Conservation (phyloP, 176 grass and related monocot genomes). For the Hsuehochloa calcarea region DNA sequence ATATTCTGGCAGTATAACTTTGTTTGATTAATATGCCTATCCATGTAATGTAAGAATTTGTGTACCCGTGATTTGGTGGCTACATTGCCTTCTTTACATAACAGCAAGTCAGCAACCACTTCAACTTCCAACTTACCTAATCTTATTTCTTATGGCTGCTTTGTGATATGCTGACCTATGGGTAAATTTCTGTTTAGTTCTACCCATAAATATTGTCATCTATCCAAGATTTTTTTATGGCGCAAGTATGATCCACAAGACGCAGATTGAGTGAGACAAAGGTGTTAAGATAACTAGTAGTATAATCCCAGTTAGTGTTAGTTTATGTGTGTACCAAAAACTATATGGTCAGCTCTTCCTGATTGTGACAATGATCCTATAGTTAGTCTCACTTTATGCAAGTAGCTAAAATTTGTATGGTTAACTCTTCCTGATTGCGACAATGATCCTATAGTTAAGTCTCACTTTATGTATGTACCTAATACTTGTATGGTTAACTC, state of each 20-base stretch:
- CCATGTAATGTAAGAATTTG: not conserved
- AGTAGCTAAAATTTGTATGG: not conserved
- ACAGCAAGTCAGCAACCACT: not conserved
- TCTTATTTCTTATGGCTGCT: not conserved
- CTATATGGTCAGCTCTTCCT: not conserved
- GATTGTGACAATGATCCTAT: not conserved
- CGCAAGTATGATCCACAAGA: not conserved
- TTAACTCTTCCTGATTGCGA: not conserved
- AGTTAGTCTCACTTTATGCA: not conserved
- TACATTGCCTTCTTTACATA: not conserved
- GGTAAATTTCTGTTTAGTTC: conserved; percentile 1
- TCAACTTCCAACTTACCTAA: conserved; percentile 8
- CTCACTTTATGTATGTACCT: not conserved
- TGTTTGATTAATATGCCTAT: conserved; percentile 19
- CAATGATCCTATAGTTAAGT: not conserved
- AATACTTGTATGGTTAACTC: not conserved
- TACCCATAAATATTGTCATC: conserved; percentile 1
- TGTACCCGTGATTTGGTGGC: not conserved
- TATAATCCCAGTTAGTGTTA: conserved; percentile 13
- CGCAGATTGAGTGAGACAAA: not conserved
- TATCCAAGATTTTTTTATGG: not conserved
- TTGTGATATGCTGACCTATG: conserved; percentile 16
- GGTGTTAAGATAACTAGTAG: not conserved
- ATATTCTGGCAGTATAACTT: conserved; percentile 17
- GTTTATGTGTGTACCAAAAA: not conserved